Conservation (phyloP, 2,329 filamentous ascomycete species). For the Diplodia seriata region DNA sequence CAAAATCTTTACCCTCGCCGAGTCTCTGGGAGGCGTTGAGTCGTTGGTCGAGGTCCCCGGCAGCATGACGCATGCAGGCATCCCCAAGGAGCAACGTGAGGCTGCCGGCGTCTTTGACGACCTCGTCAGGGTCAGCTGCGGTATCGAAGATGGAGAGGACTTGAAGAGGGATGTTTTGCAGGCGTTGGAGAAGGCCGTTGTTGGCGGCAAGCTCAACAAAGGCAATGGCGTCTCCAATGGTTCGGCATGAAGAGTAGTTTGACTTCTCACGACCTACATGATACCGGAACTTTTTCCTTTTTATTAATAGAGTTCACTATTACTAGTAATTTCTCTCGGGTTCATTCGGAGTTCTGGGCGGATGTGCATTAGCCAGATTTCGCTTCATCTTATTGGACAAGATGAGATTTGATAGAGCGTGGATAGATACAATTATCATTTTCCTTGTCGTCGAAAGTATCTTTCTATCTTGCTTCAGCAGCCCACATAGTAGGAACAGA, state of each 20-base stretch:
- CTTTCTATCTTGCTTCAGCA: not conserved
- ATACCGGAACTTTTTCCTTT: not conserved
- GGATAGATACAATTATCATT: constrained; percentile 1
- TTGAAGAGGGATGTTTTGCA: constrained; percentile 81
- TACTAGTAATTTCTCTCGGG: not conserved
- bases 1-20: constrained; percentile 89
- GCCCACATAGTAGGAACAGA: no score
- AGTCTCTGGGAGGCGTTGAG: constrained; percentile 92
- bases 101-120: constrained; percentile 94
- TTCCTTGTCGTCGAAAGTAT: not conserved
- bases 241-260: constrained; percentile 18
- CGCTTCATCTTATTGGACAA: not conserved
- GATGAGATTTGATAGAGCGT: constrained; percentile 1
- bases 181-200: constrained; percentile 79
- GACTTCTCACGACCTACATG: not conserved
- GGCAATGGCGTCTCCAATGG: constrained; percentile 36
- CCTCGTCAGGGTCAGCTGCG: constrained; percentile 89
- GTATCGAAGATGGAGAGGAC: constrained; percentile 89
- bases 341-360: not conserved
- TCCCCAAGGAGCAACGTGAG: constrained; percentile 88
- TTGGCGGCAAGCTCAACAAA: constrained; percentile 56
- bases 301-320: constrained; percentile 9
- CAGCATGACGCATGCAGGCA: constrained; percentile 96
- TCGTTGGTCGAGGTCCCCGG: constrained; percentile 89
- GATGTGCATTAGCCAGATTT: not conserved